A percentile compares a stretch with the other conserved stretches of the same genome.
These are phyloP conservation scores for Calonectria pseudoreteaudii DNA, from an alignment of 2,329 filamentous ascomycete species.

Conservation along the genomic window DNA sequence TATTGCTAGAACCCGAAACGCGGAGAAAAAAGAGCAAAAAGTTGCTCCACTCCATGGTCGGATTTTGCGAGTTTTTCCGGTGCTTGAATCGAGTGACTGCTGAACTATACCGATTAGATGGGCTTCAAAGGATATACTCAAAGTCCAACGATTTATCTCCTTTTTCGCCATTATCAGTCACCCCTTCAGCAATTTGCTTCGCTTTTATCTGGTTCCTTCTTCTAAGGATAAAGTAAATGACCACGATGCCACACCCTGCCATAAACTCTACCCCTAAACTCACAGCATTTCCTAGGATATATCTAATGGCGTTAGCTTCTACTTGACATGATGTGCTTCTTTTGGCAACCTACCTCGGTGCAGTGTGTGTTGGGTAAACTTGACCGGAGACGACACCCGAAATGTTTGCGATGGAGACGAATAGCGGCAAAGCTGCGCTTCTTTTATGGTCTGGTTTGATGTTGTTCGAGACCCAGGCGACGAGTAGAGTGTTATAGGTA, in stretches of 20 bases:
- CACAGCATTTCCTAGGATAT: constrained; percentile 13
- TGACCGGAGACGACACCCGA: constrained; percentile 13
- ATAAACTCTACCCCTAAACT: background rate
- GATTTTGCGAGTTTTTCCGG: too few relatives aligned
- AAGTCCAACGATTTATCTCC: constrained; percentile 11
- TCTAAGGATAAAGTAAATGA: constrained; percentile 12
- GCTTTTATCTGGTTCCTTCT: constrained; percentile 7
- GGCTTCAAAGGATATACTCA: constrained; percentile 1
- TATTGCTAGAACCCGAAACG: too few relatives aligned
- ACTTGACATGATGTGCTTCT: background rate
- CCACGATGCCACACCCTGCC: background rate
- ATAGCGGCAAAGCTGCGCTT: constrained; percentile 6
- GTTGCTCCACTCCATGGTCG: too few relatives aligned
- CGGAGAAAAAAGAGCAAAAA: too few relatives aligned
- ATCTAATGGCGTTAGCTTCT: background rate
- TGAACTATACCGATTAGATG: background rate
- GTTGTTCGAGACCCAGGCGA: constrained; percentile 18
- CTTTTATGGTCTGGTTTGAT: constrained; percentile 16
- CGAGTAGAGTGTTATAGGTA: constrained; percentile 5
- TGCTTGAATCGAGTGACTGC: background rate
- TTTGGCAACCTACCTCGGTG: background rate
- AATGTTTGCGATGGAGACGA: constrained; percentile 9
- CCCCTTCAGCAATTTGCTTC: background rate
- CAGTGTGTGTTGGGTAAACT: background rate
- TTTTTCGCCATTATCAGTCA: constrained; percentile 1